These are phyloP conservation scores for Flammula alnicola DNA, from an alignment of 1,284 basidiomycete genomes.

Conservation along the genomic window DNA sequence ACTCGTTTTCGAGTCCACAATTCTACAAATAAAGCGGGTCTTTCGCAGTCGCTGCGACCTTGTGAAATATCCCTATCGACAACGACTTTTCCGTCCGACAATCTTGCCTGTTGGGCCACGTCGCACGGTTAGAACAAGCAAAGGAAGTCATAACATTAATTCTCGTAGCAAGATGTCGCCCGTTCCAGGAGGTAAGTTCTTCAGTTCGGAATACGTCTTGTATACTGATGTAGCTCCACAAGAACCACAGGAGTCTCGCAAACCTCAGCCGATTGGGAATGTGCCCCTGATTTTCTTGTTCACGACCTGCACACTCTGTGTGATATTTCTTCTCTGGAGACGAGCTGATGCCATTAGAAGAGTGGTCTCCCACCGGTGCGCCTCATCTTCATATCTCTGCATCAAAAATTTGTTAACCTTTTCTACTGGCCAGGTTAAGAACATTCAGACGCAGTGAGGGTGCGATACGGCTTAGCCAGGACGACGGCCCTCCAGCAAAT, in stretches of 20 bases:
- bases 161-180: no score
- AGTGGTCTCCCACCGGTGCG: constrained; percentile 68
- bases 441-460: constrained; percentile 61
- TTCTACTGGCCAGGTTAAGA: constrained; percentile 66
- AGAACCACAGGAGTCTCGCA: constrained; percentile 66
- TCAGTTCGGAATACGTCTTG: not conserved
- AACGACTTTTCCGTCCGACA: no score
- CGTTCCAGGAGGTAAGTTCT: constrained; percentile 18
- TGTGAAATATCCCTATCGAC: no score
- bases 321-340: constrained; percentile 69
- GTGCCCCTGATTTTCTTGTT: constrained; percentile 59
- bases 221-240: not conserved
- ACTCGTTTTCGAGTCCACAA: no score
- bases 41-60: no score
- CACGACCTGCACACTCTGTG: constrained; percentile 62
- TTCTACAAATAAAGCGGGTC: no score
- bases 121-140: no score
- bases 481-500: constrained; percentile 70
- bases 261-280: constrained; percentile 68
- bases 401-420: not conserved
- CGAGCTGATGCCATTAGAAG: constrained; percentile 58
- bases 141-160: no score
- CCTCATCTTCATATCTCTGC: not conserved
- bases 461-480: constrained; percentile 68
- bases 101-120: no score